A percentile compares a stretch with the other conserved stretches of the same genome.
These are phyloP conservation scores for Phytopythium litorale DNA, from an alignment of 352 stramenopile species.

Conservation along the genomic window DNA sequence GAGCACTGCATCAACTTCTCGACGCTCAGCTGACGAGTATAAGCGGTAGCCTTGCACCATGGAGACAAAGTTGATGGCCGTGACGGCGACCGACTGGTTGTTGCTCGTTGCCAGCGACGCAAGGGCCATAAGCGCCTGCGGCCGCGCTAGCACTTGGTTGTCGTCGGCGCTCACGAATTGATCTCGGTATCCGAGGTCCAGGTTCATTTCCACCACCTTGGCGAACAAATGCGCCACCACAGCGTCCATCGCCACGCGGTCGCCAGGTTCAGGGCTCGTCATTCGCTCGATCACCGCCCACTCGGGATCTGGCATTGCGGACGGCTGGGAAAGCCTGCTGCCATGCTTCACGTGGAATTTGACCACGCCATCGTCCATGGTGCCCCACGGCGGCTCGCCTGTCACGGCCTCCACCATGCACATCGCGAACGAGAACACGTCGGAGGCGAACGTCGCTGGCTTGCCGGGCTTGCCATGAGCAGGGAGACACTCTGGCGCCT, in stretches of 20 bases:
- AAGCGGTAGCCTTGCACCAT: neutral
- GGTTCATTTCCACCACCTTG: neutral
- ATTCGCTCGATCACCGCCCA: conserved; percentile 18
- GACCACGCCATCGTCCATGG: conserved; percentile 7
- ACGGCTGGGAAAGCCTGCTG: neutral
- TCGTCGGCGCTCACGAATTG: neutral
- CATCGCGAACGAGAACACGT: conserved; percentile 25
- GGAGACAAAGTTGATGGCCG: neutral
- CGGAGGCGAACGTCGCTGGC: conserved; percentile 13
- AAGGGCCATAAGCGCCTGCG: neutral
- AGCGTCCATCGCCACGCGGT: conserved; percentile 1
- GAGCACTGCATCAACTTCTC: neutral
- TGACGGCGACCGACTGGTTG: neutral
- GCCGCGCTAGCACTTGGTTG: neutral
- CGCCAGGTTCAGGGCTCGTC: conserved; percentile 4
- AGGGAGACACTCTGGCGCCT: conserved; percentile 9
- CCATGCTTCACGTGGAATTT: conserved; percentile 5
- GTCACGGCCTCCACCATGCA: conserved; percentile 24
- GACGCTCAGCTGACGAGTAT: neutral
- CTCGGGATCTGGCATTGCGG: conserved; percentile 6
- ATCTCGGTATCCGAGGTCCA: neutral
- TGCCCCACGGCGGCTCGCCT: conserved; percentile 15
- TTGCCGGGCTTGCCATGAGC: neutral
- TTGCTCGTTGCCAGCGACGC: neutral
- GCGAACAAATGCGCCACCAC: conserved; percentile 1